phyloP scores from a whole-genome alignment of 495 filamentous ascomycete species.

The Trichocladium antarcticum region DNA sequence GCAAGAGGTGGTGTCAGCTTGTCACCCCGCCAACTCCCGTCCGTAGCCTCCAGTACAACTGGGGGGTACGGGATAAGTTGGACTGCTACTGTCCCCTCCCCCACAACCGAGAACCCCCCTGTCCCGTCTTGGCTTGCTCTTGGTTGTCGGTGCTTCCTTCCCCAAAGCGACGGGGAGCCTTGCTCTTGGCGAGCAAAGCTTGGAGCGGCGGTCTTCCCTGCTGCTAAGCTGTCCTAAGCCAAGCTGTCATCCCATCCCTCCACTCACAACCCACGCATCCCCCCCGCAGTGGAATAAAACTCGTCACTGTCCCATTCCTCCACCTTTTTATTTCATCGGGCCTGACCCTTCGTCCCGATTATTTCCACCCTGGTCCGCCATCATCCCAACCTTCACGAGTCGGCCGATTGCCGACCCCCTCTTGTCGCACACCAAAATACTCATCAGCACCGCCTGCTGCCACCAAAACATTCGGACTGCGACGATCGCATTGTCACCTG shows the following conservation, averaged over 20 bases:
- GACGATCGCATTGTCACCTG: background rate
- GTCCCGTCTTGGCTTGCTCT: slow-evolving; percentile 7
- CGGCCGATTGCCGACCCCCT: background rate
- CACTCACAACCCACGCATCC: slow-evolving; percentile 15
- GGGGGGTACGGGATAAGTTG: too few relatives aligned
- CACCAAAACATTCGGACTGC: slow-evolving; percentile 7
- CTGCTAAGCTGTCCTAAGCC: too few relatives aligned
- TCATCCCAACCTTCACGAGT: slow-evolving; percentile 5
- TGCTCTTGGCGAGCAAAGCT: slow-evolving; percentile 5
- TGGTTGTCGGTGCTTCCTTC: slow-evolving; percentile 8
- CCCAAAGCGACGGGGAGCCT: slow-evolving; percentile 6
- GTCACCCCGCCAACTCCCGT: slow-evolving; percentile 19
- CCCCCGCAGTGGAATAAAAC: slow-evolving; percentile 31
- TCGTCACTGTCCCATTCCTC: slow-evolving; percentile 25
- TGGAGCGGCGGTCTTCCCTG: slow-evolving; percentile 11
- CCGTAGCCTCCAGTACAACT: background rate
- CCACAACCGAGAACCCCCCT: too few relatives aligned
- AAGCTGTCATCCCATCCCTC: slow-evolving; percentile 16
- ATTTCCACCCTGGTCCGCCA: slow-evolving; percentile 15
- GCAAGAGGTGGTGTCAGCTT: slow-evolving; percentile 13
- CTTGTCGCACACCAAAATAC: background rate
- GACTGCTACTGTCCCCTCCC: background rate
- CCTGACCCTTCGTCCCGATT: slow-evolving; percentile 22
- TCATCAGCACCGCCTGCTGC: background rate
- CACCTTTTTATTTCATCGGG: slow-evolving; percentile 23